Conservation (phyloP, 2,329 filamentous ascomycete genomes). For the Fusarium sp. region DNA sequence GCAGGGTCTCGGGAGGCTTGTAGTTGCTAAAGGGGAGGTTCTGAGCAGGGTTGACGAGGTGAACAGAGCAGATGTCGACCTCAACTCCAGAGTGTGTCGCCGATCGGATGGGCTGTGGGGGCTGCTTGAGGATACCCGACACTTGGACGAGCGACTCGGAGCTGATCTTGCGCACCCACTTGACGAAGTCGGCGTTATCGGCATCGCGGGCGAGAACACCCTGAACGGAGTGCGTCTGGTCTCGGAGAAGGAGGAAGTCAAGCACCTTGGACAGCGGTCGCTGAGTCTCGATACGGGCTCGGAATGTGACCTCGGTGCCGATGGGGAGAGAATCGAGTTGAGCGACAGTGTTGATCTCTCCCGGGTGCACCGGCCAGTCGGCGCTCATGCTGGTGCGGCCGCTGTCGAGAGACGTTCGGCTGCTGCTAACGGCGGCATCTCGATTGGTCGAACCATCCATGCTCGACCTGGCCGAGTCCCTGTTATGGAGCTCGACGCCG, state of each 20-base stretch:
- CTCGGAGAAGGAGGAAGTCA: conserved; percentile 87
- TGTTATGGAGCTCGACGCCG: conserved; percentile 45
- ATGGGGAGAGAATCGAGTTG: conserved; percentile 53
- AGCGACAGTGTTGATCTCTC: conserved; percentile 54
- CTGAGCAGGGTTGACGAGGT: conserved; percentile 64
- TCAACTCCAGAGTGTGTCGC: conserved; percentile 83
- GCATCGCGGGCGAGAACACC: conserved; percentile 72
- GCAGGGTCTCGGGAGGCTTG: conserved; percentile 72
- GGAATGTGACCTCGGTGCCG: conserved; percentile 56
- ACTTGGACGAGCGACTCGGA: conserved; percentile 84
- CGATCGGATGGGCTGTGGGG: conserved; percentile 79
- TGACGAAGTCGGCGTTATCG: conserved; percentile 76
- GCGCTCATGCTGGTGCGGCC: conserved; percentile 52
- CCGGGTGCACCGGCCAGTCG: conserved; percentile 55
- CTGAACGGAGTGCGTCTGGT: conserved; percentile 86
- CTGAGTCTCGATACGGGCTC: conserved; percentile 67
- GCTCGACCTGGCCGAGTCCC: conserved; percentile 47
- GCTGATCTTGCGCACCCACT: conserved; percentile 87
- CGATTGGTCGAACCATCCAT: conserved; percentile 38
- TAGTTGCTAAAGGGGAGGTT: conserved; percentile 65
- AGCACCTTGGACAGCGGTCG: conserved; percentile 85
- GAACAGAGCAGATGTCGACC: conserved; percentile 71
- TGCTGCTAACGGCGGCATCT: conserved; percentile 32
- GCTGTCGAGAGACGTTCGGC: conserved; percentile 51
- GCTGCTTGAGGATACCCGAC: conserved; percentile 77